Evolutionary conservation across 2,329 filamentous ascomycete species (phyloP), one percentile per base, ranked within the genome.

Genomic region (Dactylonectria macrodidyma): DNA sequence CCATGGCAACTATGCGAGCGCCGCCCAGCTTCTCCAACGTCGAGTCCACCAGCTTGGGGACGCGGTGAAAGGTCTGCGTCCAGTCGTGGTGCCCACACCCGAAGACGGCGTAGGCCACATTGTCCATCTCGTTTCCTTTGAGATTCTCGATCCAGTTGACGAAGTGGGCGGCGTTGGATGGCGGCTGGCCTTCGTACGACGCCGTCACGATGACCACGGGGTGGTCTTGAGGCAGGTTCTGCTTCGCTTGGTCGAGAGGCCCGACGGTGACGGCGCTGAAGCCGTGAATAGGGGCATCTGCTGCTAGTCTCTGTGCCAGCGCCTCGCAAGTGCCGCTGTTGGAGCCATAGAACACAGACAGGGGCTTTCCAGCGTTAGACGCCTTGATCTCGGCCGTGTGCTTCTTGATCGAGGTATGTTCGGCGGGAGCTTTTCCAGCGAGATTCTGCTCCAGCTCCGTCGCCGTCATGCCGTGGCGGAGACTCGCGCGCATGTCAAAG

Each of bases 301-400:
- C 83, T 0, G 90, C 90, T 11, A 94, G 78, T 33, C 87, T 84
- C 69, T 91, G 87, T 1, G 92, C 90, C 52, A 94, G 84, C 1
- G 89, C 85, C 78, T 94, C 91, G 77, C 92, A 95, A 1, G 92
- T 95, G 0, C 92, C 92, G 2, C 89, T 90, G 76, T 94, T 93
- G 19, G 90, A 92, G 2, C 93, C 93, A 75, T 93, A 95, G 50
- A 91, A 87, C 22, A 95, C 87, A n/a, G 87, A 87, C 70, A 95
- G 78, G 0, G 84, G 85, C 65, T 83, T 83, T 24, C 80, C 80
- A 12, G 59, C 52, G 38, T 38, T 24, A 19, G 3, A 12, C 8
- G 34, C 6, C 3, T n/a, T 72, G 3, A 71, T 33, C 1, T 69
- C 16, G 9, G 55, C 24, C 3, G 48, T 50, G 14, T 60, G 12